phyloP scores from a whole-genome alignment of 2,329 filamentous ascomycete species.

The Cytospora leucostoma region DNA sequence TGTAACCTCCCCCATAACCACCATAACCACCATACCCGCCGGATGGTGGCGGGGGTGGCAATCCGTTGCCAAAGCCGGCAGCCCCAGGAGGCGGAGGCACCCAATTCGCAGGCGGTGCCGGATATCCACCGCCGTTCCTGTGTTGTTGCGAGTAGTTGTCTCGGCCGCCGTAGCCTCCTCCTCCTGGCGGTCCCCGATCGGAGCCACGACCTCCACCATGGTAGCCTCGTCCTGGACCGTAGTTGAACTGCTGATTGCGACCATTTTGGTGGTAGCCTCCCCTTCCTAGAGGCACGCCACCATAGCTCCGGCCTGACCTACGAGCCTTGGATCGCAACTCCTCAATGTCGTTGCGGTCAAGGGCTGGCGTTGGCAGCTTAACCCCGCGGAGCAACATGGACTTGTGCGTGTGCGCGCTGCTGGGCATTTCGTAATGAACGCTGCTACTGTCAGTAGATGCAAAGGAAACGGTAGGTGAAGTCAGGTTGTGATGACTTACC shows the following conservation, averaged over 20 bases:
- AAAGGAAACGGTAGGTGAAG: slow-evolving; percentile 7
- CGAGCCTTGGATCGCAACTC: slow-evolving; percentile 66
- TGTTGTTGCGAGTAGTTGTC: slow-evolving; percentile 27
- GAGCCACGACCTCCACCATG: slow-evolving; percentile 23
- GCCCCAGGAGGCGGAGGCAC: slow-evolving; percentile 49
- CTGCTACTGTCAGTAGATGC: slow-evolving; percentile 48
- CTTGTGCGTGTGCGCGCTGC: slow-evolving; percentile 74
- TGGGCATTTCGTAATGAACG: slow-evolving; percentile 83
- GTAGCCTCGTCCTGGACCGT: slow-evolving; percentile 39
- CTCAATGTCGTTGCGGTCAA: slow-evolving; percentile 77
- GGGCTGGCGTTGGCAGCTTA: slow-evolving; percentile 67
- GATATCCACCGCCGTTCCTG: slow-evolving; percentile 29
- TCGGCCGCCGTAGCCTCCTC: slow-evolving; percentile 22
- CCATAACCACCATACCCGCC: slow-evolving; percentile 24
- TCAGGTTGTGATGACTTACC: slow-evolving; percentile 53
- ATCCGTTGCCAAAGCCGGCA: slow-evolving; percentile 45
- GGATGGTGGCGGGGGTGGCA: slow-evolving; percentile 50
- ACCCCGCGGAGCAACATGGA: slow-evolving; percentile 91
- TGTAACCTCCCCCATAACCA: slow-evolving; percentile 19
- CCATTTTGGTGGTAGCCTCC: slow-evolving; percentile 40
- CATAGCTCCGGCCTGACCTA: slow-evolving; percentile 67
- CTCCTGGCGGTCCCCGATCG: slow-evolving; percentile 20
- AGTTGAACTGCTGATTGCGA: slow-evolving; percentile 55
- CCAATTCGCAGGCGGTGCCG: slow-evolving; percentile 38
- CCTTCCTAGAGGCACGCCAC: slow-evolving; percentile 61